Percentiles rank a stretch among this genome's conserved stretches.
These are phyloP conservation scores for Oidium heveae DNA, from an alignment of 2,329 filamentous ascomycete genomes.

Conservation along the genomic window DNA sequence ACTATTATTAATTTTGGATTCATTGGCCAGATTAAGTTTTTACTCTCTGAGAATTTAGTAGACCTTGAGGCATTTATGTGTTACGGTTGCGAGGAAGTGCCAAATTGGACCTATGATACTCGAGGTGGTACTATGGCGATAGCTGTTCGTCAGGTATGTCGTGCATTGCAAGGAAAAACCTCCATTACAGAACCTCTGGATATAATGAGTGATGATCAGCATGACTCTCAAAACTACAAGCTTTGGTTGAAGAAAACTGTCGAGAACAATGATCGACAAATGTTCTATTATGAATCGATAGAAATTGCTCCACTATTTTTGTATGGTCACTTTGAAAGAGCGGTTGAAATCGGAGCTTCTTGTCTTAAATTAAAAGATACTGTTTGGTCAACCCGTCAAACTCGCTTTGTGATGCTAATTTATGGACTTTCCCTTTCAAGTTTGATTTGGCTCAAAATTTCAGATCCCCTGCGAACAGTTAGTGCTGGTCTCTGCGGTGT, in stretches of 20 bases:
- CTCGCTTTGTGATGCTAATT: constrained; percentile 30
- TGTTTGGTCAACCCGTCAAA: constrained; percentile 35
- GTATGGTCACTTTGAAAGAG: constrained; percentile 35
- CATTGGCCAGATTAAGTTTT: constrained; percentile 39
- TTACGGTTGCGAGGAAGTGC: constrained; percentile 48
- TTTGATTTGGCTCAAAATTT: constrained; percentile 16
- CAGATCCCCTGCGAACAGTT: constrained; percentile 8
- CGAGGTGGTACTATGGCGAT: constrained; percentile 47
- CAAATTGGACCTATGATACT: constrained; percentile 44
- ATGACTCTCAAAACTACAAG: constrained; percentile 32
- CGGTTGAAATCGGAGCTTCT: constrained; percentile 27
- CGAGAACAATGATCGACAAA: constrained; percentile 32
- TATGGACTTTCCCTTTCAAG: constrained; percentile 32
- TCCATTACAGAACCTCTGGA: constrained; percentile 18
- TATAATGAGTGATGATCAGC: constrained; percentile 43
- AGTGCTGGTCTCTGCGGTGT: constrained; percentile 11
- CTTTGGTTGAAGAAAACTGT: constrained; percentile 27
- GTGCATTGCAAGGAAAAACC: constrained; percentile 55
- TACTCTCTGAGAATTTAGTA: constrained; percentile 38
- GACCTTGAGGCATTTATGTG: constrained; percentile 45
- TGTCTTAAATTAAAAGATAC: constrained; percentile 22
- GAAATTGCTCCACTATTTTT: constrained; percentile 37
- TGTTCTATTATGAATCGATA: constrained; percentile 42
- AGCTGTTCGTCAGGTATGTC: constrained; percentile 36
- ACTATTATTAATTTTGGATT: constrained; percentile 49